phyloP scores from a whole-genome alignment of 2,329 filamentous ascomycete species.

The Talaromyces albobiverticillius region DNA sequence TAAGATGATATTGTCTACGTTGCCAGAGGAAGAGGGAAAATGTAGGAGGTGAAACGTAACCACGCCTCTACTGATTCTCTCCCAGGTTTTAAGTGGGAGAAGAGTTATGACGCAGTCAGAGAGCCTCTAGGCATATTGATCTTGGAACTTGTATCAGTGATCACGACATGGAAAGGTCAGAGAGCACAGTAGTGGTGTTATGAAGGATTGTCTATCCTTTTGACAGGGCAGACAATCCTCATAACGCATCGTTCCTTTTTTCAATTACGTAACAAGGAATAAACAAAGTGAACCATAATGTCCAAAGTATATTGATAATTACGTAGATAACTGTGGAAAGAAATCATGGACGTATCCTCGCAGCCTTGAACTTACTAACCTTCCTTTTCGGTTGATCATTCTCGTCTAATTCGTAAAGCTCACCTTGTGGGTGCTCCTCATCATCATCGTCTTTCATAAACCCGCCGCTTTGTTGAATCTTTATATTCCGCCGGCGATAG shows the following conservation, averaged over 20 bases:
- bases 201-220: not conserved
- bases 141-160: conserved; percentile 16
- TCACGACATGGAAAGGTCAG: conserved; percentile 8
- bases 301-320: not conserved
- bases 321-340: not conserved
- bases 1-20: no score
- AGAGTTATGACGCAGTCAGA: conserved; percentile 16
- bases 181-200: not conserved
- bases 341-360: conserved; percentile 35
- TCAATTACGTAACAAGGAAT: not conserved
- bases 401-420: conserved; percentile 55
- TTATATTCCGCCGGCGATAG: conserved; percentile 74
- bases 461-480: conserved; percentile 79
- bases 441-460: conserved; percentile 73
- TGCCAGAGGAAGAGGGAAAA: no score
- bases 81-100: not conserved
- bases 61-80: conserved; percentile 14
- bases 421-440: conserved; percentile 61
- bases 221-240: not conserved
- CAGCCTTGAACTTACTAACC: conserved; percentile 48
- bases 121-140: conserved; percentile 16
- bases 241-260: not conserved
- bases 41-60: conserved; percentile 28
- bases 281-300: not conserved
- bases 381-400: conserved; percentile 29